phyloP scores from a whole-genome alignment of 208 protist species.

The Leishmania tropica region DNA sequence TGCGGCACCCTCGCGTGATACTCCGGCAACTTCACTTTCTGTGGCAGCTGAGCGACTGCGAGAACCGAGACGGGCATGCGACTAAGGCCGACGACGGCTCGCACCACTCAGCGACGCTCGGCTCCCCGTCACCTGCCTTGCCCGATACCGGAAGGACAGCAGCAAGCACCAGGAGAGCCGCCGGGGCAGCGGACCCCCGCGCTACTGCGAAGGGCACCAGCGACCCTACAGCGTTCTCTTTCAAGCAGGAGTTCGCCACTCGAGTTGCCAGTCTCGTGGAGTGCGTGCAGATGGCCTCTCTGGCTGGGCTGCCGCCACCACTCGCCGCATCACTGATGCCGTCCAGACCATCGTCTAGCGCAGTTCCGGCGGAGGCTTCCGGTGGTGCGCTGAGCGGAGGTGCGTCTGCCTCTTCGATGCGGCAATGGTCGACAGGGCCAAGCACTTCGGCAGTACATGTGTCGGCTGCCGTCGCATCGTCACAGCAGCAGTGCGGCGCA shows the following conservation, averaged over 20 bases:
- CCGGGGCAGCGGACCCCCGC: not conserved
- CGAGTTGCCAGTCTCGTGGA: slow-evolving; percentile 20
- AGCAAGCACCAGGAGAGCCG: not conserved
- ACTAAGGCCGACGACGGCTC: not conserved
- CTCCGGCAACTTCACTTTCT: slow-evolving; percentile 35
- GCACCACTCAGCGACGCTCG: not conserved
- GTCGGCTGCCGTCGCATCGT: not conserved
- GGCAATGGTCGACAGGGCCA: not conserved
- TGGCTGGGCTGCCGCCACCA: slow-evolving; percentile 23
- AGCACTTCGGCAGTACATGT: not conserved
- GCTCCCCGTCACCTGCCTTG: not conserved
- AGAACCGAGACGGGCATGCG: not conserved
- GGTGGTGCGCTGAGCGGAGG: not conserved
- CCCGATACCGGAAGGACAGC: not conserved
- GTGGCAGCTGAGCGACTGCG: slow-evolving; percentile 17
- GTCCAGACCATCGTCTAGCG: not conserved
- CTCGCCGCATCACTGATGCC: slow-evolving; percentile 17
- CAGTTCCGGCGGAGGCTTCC: not conserved
- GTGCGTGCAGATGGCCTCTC: slow-evolving; percentile 18
- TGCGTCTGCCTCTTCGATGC: not conserved
- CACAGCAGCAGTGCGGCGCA: not conserved
- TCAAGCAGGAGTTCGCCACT: slow-evolving; percentile 7
- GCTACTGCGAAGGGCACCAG: not conserved
- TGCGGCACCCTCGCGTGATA: slow-evolving; percentile 49
- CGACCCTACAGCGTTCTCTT: not conserved